Conservation (phyloP, 106 monocot genomes). For the Acorus gramineus region DNA sequence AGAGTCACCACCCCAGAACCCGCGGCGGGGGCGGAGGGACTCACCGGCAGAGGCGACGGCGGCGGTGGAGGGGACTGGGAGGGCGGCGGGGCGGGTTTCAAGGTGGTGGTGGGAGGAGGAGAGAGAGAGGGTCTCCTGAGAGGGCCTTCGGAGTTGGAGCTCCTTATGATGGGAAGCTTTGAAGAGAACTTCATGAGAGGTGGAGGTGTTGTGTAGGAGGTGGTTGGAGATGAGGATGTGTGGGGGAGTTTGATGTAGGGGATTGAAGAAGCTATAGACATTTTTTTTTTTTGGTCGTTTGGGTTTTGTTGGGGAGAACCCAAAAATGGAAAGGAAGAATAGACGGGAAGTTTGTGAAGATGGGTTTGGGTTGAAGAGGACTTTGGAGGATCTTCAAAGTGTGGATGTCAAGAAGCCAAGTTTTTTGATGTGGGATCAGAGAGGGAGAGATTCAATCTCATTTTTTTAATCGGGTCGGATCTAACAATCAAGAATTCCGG, state of each 20-base stretch:
- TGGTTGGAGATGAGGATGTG: slow-evolving; percentile 14
- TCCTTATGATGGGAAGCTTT: slow-evolving; percentile 15
- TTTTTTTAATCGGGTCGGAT: too few relatives aligned
- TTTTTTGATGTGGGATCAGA: too few relatives aligned
- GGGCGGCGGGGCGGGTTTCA: slow-evolving; percentile 14
- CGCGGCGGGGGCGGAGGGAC: neutral
- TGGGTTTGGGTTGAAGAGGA: too few relatives aligned
- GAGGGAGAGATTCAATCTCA: too few relatives aligned
- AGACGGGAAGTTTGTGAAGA: too few relatives aligned
- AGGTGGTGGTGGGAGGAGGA: slow-evolving; percentile 21
- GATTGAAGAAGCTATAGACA: slow-evolving; percentile 56
- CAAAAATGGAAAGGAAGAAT: too few relatives aligned
- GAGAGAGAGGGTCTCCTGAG: slow-evolving; percentile 72
- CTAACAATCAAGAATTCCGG: too few relatives aligned
- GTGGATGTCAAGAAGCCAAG: too few relatives aligned
- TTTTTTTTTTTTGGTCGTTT: slow-evolving; percentile 8
- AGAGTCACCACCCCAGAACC: slow-evolving; percentile 44
- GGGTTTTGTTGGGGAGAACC: too few relatives aligned
- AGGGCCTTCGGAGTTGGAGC: slow-evolving; percentile 81
- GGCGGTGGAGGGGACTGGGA: slow-evolving; percentile 3
- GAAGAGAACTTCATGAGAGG: too few relatives aligned
- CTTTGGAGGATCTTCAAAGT: too few relatives aligned
- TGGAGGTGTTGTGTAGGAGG: neutral
- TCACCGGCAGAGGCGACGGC: slow-evolving; percentile 11
- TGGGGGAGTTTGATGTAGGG: slow-evolving; percentile 53